A percentile compares a stretch with the other conserved stretches of the same genome.
phyloP scores from a whole-genome alignment of 1,284 basidiomycete species.

The Rhodotorula sp. region DNA sequence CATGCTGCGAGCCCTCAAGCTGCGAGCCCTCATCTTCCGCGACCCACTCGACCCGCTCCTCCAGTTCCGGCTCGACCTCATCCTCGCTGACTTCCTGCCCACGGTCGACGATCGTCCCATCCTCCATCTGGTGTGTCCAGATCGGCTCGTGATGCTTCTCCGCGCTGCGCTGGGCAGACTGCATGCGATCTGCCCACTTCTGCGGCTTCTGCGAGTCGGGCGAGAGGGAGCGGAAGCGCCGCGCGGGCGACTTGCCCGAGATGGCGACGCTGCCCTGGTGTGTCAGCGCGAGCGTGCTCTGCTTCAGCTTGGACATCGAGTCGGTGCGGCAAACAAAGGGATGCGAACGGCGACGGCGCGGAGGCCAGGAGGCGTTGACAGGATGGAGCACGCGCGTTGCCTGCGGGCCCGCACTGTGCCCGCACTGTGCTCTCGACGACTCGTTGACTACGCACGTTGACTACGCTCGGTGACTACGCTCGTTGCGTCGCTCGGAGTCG shows the following conservation, averaged over 20 bases:
- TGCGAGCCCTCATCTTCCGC: background rate
- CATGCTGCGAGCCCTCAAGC: no score
- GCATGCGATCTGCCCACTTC: background rate
- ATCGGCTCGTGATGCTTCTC: background rate
- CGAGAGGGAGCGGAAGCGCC: background rate
- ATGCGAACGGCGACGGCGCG: no score
- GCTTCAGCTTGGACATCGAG: background rate
- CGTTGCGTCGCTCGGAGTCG: no score
- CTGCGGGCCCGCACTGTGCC: no score
- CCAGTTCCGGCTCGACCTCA: background rate
- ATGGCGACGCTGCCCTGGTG: no score
- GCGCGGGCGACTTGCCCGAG: background rate
- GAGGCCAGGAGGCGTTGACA: background rate
- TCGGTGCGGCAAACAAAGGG: background rate
- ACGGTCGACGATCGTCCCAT: background rate
- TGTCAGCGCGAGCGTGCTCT: background rate
- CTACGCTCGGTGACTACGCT: no score
- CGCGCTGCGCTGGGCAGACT: background rate
- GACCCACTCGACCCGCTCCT: background rate
- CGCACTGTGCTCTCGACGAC: no score
- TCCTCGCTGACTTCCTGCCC: background rate
- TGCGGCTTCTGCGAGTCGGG: background rate
- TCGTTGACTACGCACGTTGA: no score
- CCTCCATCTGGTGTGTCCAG: background rate
- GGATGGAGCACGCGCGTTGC: background rate